phyloP scores from a whole-genome alignment of 2,329 filamentous ascomycete genomes.

The Colletotrichum tropicale region DNA sequence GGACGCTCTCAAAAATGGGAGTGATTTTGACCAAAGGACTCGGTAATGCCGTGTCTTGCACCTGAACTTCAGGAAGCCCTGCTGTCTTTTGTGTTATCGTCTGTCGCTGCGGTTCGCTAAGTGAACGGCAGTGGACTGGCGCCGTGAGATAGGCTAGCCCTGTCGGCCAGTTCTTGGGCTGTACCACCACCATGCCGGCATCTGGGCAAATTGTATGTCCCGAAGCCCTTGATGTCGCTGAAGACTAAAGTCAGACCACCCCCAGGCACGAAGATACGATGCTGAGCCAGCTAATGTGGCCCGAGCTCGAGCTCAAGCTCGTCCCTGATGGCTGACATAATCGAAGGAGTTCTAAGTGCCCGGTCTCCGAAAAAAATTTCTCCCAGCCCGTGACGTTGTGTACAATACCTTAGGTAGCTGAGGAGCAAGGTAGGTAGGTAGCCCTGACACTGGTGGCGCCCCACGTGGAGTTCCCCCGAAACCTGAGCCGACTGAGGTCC shows the following conservation, averaged over 20 bases:
- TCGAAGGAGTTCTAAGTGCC: not conserved
- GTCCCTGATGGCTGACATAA: not conserved
- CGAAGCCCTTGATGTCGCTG: not conserved
- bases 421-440: not conserved
- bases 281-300: not conserved
- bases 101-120: slow-evolving; percentile 45
- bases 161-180: slow-evolving; percentile 64
- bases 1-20: slow-evolving; percentile 51
- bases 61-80: slow-evolving; percentile 34
- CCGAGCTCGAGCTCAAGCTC: not conserved
- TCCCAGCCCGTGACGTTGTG: not conserved
- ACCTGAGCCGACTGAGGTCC: not conserved
- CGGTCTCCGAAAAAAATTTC: not conserved
- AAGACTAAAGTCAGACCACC: not conserved
- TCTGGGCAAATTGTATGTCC: not conserved
- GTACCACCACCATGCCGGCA: not conserved
- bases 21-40: slow-evolving; percentile 58
- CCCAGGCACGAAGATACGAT: not conserved
- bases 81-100: slow-evolving; percentile 34
- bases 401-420: not conserved
- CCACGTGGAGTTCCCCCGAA: not conserved
- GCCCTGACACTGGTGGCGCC: not conserved
- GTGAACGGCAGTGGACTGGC: slow-evolving; percentile 51
- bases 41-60: slow-evolving; percentile 44
- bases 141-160: slow-evolving; percentile 55